These are phyloP conservation scores for Wickerhamiella sergipiensis DNA, from an alignment of 805 yeast genomes.

Conservation along the genomic window DNA sequence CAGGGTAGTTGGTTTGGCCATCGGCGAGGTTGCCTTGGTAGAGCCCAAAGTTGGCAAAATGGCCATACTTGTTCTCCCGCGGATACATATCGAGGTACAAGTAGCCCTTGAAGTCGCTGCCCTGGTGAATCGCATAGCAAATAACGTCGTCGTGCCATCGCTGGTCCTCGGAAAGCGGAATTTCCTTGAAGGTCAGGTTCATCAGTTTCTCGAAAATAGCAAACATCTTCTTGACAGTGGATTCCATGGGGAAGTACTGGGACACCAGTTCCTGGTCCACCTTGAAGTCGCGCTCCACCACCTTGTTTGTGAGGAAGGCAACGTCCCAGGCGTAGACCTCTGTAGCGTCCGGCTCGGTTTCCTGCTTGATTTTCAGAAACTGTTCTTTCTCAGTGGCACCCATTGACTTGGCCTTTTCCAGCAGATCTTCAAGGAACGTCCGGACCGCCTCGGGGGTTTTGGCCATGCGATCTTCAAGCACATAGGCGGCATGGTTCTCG, in stretches of 20 bases:
- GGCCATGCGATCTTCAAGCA: conserved; percentile 72
- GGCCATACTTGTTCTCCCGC: conserved; percentile 76
- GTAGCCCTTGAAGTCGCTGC: conserved; percentile 62
- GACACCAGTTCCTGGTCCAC: conserved; percentile 61
- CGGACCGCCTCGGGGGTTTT: conserved; percentile 48
- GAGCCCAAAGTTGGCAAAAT: conserved; percentile 59
- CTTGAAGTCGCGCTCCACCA: conserved; percentile 52
- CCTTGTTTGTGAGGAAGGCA: conserved; percentile 48
- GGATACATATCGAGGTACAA: conserved; percentile 73
- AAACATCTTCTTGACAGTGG: conserved; percentile 57
- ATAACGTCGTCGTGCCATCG: conserved; percentile 74
- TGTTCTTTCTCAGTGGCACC: conserved; percentile 41
- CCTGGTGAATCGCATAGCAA: conserved; percentile 44
- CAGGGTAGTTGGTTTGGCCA: conserved; percentile 39
- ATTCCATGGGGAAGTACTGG: conserved; percentile 64
- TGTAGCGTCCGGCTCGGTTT: conserved; percentile 33
- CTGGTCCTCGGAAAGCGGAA: conserved; percentile 31
- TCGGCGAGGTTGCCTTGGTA: conserved; percentile 4
- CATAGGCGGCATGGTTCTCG: conserved; percentile 51
- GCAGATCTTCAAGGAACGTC: conserved; percentile 49
- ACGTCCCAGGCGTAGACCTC: conserved; percentile 60
- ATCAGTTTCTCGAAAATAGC: conserved; percentile 56
- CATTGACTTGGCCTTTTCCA: conserved; percentile 41
- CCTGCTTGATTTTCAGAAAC: conserved; percentile 42
- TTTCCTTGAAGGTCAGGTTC: conserved; percentile 49